These are phyloP conservation scores for Suillus lakei DNA, from an alignment of 768 basidiomycete species.

Conservation along the genomic window DNA sequence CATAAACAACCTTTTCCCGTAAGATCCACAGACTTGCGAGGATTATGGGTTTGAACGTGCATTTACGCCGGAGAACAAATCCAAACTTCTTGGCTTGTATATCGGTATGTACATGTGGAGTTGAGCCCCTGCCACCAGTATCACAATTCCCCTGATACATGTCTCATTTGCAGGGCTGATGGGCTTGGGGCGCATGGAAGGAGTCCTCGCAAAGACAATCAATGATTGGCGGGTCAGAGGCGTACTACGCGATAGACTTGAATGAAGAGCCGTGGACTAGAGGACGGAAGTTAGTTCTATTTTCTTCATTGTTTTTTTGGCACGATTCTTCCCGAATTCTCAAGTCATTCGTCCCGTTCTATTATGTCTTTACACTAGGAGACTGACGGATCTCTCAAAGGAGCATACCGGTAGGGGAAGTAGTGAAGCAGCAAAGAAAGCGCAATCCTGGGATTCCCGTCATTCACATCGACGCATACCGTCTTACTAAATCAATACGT, in stretches of 20 bases:
- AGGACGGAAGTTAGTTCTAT: too few relatives aligned
- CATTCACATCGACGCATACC: background rate
- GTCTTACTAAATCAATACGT: background rate
- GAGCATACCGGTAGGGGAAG: background rate
- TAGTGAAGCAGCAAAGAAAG: too few relatives aligned
- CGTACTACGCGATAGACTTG: too few relatives aligned
- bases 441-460: too few relatives aligned
- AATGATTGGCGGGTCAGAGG: constrained; percentile 39
- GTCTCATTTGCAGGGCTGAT: constrained; percentile 28
- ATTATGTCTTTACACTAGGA: too few relatives aligned
- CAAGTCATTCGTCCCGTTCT: too few relatives aligned
- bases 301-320: too few relatives aligned
- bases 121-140: too few relatives aligned
- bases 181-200: constrained; percentile 9
- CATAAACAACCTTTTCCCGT: constrained; percentile 28
- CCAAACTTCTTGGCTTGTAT: constrained; percentile 38
- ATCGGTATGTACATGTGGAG: constrained; percentile 11
- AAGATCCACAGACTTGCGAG: constrained; percentile 34
- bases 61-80: constrained; percentile 15
- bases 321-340: too few relatives aligned
- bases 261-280: too few relatives aligned
- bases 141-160: background rate
- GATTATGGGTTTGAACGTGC: constrained; percentile 43
- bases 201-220: constrained; percentile 30
- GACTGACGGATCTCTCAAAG: background rate